phyloP scores from a whole-genome alignment of 306 rosid genomes.

The Inga laurina region DNA sequence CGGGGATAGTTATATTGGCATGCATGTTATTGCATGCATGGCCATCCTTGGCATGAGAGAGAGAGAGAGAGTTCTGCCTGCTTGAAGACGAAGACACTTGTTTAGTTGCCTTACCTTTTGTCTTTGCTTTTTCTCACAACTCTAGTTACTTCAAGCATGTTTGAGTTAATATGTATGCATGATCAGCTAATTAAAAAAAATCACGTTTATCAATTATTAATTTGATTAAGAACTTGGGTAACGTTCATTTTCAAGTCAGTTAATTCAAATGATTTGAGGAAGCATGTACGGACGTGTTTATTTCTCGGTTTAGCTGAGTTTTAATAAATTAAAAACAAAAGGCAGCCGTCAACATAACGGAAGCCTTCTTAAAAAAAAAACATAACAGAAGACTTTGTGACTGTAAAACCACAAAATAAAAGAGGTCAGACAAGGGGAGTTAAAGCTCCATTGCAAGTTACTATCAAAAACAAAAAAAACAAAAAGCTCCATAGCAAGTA shows the following conservation, averaged over 20 bases:
- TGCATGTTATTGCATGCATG: conserved; percentile 26
- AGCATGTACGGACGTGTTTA: neutral
- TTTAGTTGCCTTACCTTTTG: neutral
- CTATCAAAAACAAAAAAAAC: too few species aligned
- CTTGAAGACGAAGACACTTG: conserved; percentile 39
- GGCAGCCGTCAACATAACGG: neutral
- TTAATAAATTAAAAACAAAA: neutral
- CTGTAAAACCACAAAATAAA: conserved; percentile 51
- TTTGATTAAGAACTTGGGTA: neutral
- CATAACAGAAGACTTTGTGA: conserved; percentile 12
- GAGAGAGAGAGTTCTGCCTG: conserved; percentile 5
- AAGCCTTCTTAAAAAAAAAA: neutral
- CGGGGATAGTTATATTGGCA: neutral
- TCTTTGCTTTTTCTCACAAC: conserved; percentile 20
- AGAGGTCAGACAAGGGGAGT: conserved; percentile 52
- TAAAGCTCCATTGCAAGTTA: conserved; percentile 36
- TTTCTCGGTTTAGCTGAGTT: neutral
- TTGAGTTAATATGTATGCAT: neutral
- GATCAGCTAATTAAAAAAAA: neutral
- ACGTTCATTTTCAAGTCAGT: neutral
- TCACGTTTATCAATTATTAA: neutral
- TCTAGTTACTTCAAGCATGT: neutral
- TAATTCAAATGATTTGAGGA: neutral
- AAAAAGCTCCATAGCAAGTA: conserved; percentile 40
- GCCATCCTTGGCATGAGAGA: conserved; percentile 34